Evolutionary conservation across 805 yeast species (phyloP), one percentile per base, ranked within the genome.

Genomic region (Priceomyces haplophilus): DNA sequence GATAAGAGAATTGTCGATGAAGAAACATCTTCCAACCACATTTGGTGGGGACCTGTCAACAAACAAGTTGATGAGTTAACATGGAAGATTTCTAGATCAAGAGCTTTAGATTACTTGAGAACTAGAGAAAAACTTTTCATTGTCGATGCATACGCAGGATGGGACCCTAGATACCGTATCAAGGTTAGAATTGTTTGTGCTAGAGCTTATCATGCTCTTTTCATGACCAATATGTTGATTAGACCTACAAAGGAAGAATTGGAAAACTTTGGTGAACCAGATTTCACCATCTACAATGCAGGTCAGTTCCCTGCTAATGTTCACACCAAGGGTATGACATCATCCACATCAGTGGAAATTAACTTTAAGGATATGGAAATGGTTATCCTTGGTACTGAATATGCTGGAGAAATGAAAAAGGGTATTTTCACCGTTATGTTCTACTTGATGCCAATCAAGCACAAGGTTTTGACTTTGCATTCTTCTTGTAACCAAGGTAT

Each of bases 11-110:
- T 91, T 65, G 97, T 91, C 49, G 97, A 90, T 58, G 98, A 93
- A 74, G 85, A 80, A 55, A 77, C 93, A 40, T 88, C 97, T 31
- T 69, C 78, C 47, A 78, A 87, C 45, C 74, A 90, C 60, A 81
- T 91, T 56, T 91, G 99, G 99, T 91, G 99, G 99, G 99, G 99
- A 19, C 98, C 98, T 2, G 99, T 91, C 54, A 91, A 91, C 75
- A 88, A 86, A 72, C 87, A 91, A 71, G 90, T 91, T 55, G 85
- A 88, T 47, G 96, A 88, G 69, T 82, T 83, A 64, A 89, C 97
- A 17, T 91, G 98, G 98, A 80, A 81, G 57, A 89, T 91, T 58
- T 87, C 95, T 65, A 85, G 95, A 66, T 91, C 91, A 56, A 87
- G 99, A 72, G 98, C 99, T 40, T 79, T 90, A 53, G 99, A 91